Conservation (phyloP, 805 yeast species). For the Wickerhamiella kurtzmanii region DNA sequence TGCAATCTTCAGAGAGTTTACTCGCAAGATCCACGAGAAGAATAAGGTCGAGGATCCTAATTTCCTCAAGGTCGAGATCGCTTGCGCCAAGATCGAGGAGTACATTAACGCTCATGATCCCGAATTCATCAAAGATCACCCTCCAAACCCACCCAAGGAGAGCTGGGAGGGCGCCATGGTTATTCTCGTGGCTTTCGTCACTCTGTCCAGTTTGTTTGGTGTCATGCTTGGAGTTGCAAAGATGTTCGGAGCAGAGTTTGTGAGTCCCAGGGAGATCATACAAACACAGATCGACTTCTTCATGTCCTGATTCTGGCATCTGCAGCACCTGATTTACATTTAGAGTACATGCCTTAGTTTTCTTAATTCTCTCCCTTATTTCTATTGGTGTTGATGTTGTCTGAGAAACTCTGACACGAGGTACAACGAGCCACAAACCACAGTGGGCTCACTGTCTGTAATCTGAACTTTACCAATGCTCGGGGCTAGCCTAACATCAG, state of each 20-base stretch:
- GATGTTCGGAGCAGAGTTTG: constrained; percentile 14
- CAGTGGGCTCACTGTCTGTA: constrained; percentile 19
- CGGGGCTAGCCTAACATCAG: constrained; percentile 8
- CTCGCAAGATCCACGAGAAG: constrained; percentile 64
- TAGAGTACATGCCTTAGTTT: background rate
- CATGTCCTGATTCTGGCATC: background rate
- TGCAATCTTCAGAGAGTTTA: constrained; percentile 59
- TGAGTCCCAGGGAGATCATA: constrained; percentile 8
- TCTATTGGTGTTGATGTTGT: background rate
- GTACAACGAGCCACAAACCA: constrained; percentile 62
- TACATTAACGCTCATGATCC: constrained; percentile 43
- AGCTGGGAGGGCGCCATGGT: constrained; percentile 10
- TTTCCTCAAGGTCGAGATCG: constrained; percentile 68
- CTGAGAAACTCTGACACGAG: constrained; percentile 37
- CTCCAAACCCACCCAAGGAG: constrained; percentile 6
- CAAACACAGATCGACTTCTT: constrained; percentile 4
- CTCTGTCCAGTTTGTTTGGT: constrained; percentile 1
- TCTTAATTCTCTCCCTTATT: background rate
- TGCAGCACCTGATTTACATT: background rate
- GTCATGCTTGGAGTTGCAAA: constrained; percentile 15
- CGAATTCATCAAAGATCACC: constrained; percentile 8
- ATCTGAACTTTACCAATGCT: background rate
- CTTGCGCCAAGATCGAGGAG: constrained; percentile 81
- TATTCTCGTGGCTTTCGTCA: constrained; percentile 6
- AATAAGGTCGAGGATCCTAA: constrained; percentile 74